Evolutionary conservation across 176 grass and related monocot species (phyloP), one percentile per base, ranked within the genome.

Genomic region (Panicum miliaceum): DNA sequence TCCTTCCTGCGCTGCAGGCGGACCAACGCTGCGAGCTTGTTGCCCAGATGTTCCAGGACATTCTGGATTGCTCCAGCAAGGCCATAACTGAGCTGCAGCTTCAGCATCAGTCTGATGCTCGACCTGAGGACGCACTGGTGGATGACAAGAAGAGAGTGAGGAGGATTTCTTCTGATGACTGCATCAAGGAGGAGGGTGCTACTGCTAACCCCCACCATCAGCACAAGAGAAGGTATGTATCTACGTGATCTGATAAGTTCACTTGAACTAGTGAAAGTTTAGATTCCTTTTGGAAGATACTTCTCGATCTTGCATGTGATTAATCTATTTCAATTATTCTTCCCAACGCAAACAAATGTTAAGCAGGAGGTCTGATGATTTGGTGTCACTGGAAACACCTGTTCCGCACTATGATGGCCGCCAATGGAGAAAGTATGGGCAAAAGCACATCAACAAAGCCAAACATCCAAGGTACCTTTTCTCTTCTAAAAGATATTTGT

Each of bases 341-440:
- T 36, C 9, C 40, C 0, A 6, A 20, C 0, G 6, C 37, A 18
- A 78, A 36, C 32, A 9, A 22, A 75, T 52, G 40, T 78, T 53
- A 56, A 62, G 62, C 82, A 89, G 87, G 70, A 89, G 70, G 42
- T 63, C 42, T 50, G 77, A 20, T 81, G 82, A 76, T 23, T 85
- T 42, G 0, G 77, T 85, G 62, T 68, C 84, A 5, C 50, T 85
- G 19, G 56, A 77, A 40, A 85, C 82, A 7, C 61, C 70, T 7
- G 81, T 82, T 34, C 89, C 89, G 2, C 82, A 81, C 53, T 88
- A 88, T 1, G 90, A 91, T 14, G 86, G 90, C 0, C 76, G 82
- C 27, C 86, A 82, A 10, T 91, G 90, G 90, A 85, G 90, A 67
- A 91, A 88, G 41, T 91, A 91, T 10, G 90, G 90, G 14, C 82